These are phyloP conservation scores for Solanum chacoense DNA, from an alignment of 305 asterid genomes.

Conservation along the genomic window DNA sequence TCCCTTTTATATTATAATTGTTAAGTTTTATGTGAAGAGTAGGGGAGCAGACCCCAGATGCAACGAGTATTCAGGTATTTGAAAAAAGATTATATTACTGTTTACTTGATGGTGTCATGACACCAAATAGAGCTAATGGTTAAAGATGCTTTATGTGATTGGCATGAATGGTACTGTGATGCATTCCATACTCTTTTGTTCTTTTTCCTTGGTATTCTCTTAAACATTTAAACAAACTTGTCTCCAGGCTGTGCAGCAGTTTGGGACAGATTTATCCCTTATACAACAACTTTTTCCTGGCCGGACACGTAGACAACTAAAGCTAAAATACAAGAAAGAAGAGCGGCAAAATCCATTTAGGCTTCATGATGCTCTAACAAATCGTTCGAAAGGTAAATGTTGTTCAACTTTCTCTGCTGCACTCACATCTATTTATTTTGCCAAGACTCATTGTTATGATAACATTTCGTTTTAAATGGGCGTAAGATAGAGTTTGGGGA, in stretches of 20 bases:
- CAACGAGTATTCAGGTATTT: neutral
- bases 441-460: neutral
- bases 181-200: neutral
- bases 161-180: neutral
- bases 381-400: conserved; percentile 48
- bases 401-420: neutral
- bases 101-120: neutral
- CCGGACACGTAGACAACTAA: conserved; percentile 57
- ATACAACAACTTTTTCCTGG: conserved; percentile 81
- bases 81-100: neutral
- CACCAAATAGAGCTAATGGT: neutral
- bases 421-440: neutral
- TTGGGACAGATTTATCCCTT: conserved; percentile 93
- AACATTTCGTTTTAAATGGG: neutral
- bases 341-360: conserved; percentile 63
- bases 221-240: neutral
- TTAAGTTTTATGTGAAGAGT: neutral
- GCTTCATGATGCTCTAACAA: conserved; percentile 69
- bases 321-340: conserved; percentile 75
- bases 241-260: conserved; percentile 62
- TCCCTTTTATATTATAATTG: neutral
- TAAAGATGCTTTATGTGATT: neutral
- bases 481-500: neutral
- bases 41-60: neutral
- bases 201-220: neutral